These are phyloP conservation scores for Ustilaginoidea virens DNA, from an alignment of 2,329 filamentous ascomycete genomes.

Conservation along the genomic window DNA sequence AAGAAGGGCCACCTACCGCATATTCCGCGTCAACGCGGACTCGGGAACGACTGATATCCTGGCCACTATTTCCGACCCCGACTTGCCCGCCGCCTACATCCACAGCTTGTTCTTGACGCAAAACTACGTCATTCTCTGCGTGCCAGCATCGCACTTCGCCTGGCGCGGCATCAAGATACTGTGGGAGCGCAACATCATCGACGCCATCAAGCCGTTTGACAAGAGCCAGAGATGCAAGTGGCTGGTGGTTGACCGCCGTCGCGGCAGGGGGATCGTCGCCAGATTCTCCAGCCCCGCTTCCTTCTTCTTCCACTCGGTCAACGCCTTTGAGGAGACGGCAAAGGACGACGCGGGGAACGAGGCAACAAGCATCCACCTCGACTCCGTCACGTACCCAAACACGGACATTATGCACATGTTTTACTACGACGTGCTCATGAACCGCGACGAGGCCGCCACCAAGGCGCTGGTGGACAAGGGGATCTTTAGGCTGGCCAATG, in stretches of 20 bases:
- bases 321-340: constrained; percentile 51
- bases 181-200: constrained; percentile 51
- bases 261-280: constrained; percentile 48
- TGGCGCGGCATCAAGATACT: constrained; percentile 43
- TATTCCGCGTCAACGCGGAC: constrained; percentile 49
- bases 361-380: constrained; percentile 41
- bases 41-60: constrained; percentile 56
- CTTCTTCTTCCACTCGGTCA: constrained; percentile 70
- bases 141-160: constrained; percentile 50
- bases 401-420: constrained; percentile 49
- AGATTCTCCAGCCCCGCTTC: constrained; percentile 51
- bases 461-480: constrained; percentile 26
- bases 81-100: constrained; percentile 51
- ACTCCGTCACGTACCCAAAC: constrained; percentile 48
- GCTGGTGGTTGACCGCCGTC: constrained; percentile 57
- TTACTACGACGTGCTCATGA: constrained; percentile 54
- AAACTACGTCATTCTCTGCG: constrained; percentile 56
- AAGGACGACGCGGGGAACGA: constrained; percentile 18
- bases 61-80: constrained; percentile 41
- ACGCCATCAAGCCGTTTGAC: constrained; percentile 52
- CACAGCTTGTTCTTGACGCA: constrained; percentile 66
- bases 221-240: constrained; percentile 41
- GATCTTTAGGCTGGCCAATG: constrained; percentile 18
- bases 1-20: constrained; percentile 40
- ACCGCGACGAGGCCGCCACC: constrained; percentile 29